Base-by-base conservation (phyloP, 805 yeast genomes). In the Wickerhamomyces silvicola region DNA sequence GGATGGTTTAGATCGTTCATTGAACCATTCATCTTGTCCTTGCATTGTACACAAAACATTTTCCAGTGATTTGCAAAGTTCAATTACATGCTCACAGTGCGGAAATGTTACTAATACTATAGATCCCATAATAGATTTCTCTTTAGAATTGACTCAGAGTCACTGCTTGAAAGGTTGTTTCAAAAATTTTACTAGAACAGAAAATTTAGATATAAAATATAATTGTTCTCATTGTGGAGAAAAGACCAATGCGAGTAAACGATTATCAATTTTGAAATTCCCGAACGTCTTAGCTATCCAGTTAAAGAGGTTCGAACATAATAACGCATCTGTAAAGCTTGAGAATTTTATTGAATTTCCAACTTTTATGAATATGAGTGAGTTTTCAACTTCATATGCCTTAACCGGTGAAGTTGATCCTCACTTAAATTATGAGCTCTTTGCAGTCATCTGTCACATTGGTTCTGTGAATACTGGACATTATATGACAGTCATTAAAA, bases 381-480 rank as follows among this genome's bases (percentile, higher is more conserved):
- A 75, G 20, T 90, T 82, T 51, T 62, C 60, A 28, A 36, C 52
- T 3, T 22, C 32, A 7, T 40, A 31, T 15, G 24, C 15, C n/a
- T 32, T 36, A 2, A 27, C 52, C 52, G 7, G 42, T 33, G 22
- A 43, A 37, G 30, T 36, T 14, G 43, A 47, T 19, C 61, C 67
- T 19, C 58, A 66, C 32, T 50, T 72, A n/a, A 57, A 75, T 2
- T 90, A 82, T 57, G 96, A 90, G 57, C 66, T 92, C 25, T 86
- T 78, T 57, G 95, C 90, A 2, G 74, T 88, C 20, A 81, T 92
- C 8, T 77, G 86, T 46, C 98, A 92, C 56, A 78, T 77, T 21
- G 99, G 99, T 2, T 78, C 90, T 13, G 92, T 90, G 6, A 86
- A 86, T 53, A 92, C 97, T 2, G 99, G 99, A 9, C 99, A 92